These are phyloP conservation scores for Sphaerobolus stellatus DNA, from an alignment of 1,284 basidiomycete species.

Conservation along the genomic window DNA sequence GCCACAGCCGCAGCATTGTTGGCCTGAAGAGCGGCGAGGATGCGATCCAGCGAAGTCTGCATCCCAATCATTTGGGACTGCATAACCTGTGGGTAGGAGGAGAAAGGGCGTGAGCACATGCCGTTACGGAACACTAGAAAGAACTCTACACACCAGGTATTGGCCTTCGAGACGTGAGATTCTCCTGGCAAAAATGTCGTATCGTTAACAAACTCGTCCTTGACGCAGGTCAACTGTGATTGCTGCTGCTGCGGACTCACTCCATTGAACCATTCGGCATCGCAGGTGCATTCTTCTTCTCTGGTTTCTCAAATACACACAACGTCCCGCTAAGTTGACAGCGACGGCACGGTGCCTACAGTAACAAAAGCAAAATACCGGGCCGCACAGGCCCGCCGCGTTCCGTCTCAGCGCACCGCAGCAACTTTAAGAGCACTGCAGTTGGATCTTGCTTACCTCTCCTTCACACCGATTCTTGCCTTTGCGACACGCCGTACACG, in stretches of 20 bases:
- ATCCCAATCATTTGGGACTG: conserved; percentile 90
- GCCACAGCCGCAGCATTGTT: conserved; percentile 29
- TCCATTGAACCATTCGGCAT: conserved; percentile 67
- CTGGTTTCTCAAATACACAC: conserved; percentile 92
- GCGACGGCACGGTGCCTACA: conserved; percentile 82
- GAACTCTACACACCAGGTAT: conserved; percentile 57
- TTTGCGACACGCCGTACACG: conserved; percentile 80
- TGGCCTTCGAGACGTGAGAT: conserved; percentile 81
- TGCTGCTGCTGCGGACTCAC: conserved; percentile 44
- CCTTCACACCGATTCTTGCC: conserved; percentile 94
- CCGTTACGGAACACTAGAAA: conserved; percentile 11
- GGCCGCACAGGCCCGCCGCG: conserved; percentile 63
- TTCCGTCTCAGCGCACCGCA: conserved; percentile 54
- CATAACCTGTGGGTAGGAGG: conserved; percentile 60
- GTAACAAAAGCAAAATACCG: conserved; percentile 26
- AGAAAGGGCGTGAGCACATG: too few relatives aligned
- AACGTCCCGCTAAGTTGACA: conserved; percentile 81
- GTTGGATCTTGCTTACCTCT: conserved; percentile 54
- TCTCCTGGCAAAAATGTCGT: conserved; percentile 48
- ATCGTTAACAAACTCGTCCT: conserved; percentile 9
- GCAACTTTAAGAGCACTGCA: conserved; percentile 28
- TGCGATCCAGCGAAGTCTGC: conserved; percentile 81
- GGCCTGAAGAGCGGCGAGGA: conserved; percentile 64
- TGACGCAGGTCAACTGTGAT: too few relatives aligned
- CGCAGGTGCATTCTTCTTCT: conserved; percentile 69